Base-by-base conservation (phyloP, 768 basidiomycete species). In the Termitomyces sp. region DNA sequence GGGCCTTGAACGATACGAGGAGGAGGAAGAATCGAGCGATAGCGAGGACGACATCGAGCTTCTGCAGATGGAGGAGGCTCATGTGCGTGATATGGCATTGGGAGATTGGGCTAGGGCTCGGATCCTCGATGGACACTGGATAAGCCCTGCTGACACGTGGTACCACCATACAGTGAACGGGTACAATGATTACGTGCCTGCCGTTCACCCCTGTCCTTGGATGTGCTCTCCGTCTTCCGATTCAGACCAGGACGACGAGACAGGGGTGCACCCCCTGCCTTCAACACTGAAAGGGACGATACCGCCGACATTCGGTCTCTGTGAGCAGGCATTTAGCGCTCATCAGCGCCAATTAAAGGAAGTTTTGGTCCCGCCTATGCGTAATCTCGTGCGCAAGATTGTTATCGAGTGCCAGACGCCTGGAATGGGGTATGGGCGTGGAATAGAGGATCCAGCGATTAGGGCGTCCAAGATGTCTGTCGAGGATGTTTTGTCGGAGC, bases 121-220 rank as follows among this genome's bases (percentile, higher is more conserved):
- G 45, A 84, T 91, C 46, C 68, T 90, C 19, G 88, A 91, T 53
- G 89, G 89, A 2, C 77, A 82, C 60, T 91, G 89, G 88, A 68
- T 84, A 43, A 85, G 79, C 48, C 89, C 88, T 10, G 85, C 83
- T 0, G 89, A 91, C 65, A 74, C 81, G 45, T 89, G 79, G 78
- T 87, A 82, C 49, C 68, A 71, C 10, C 65, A 75, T 54, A 59
- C 60, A 5, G 66, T 70, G 55, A 73, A 65, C 30, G 79, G 77
- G 51, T 72, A 67, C 60, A 69, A 66, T 53, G 64, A 56, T 49
- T 71, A 55, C 43, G 75, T 73, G 11, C 62, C 60, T 5, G 77
- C 79, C 1, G 57, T 75, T 0, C 79, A 80, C 54, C 88, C 88
- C 0, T 87, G 83, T 61, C 82, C 87, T 0, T 89, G 87, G 87